Percentiles rank a stretch among this genome's conserved stretches.
phyloP scores from a whole-genome alignment of 768 basidiomycete species.

The Holtermannia corniformis region DNA sequence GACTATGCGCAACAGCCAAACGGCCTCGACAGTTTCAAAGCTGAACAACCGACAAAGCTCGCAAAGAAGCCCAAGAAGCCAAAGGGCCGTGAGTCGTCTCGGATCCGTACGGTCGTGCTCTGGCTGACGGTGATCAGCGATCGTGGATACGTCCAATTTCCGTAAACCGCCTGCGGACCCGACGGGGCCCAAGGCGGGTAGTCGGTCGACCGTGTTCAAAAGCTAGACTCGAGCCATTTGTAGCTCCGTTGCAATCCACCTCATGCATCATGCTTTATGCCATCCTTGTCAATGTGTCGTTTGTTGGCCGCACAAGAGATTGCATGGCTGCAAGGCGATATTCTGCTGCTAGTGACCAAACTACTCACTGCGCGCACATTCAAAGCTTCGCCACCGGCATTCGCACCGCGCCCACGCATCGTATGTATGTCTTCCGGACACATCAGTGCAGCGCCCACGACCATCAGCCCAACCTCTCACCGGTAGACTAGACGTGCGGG shows the following conservation, averaged over 20 bases:
- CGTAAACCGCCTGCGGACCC: slow-evolving; percentile 14
- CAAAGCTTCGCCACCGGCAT: no score
- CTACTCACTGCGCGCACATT: no score
- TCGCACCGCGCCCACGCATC: no score
- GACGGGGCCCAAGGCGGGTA: not conserved
- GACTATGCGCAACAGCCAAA: slow-evolving; percentile 64
- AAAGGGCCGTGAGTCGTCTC: slow-evolving; percentile 43
- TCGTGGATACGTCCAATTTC: slow-evolving; percentile 13
- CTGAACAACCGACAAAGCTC: slow-evolving; percentile 45
- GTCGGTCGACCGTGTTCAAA: not conserved
- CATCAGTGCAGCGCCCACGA: no score
- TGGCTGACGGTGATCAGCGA: not conserved
- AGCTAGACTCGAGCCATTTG: not conserved
- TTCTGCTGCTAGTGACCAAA: no score
- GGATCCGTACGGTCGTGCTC: no score
- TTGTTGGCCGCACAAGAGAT: no score
- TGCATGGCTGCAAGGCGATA: no score
- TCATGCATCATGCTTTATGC: not conserved
- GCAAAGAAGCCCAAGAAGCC: slow-evolving; percentile 35
- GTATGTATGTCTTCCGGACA: no score
- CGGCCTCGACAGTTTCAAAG: slow-evolving; percentile 50
- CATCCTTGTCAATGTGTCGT: no score
- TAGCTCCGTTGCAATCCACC: not conserved
- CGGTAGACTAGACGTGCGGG: no score
- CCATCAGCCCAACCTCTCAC: no score